Evolutionary conservation across 805 yeast genomes (phyloP), one percentile per base, ranked within the genome.

Genomic region (Vanderwaltozyma polyspora): DNA sequence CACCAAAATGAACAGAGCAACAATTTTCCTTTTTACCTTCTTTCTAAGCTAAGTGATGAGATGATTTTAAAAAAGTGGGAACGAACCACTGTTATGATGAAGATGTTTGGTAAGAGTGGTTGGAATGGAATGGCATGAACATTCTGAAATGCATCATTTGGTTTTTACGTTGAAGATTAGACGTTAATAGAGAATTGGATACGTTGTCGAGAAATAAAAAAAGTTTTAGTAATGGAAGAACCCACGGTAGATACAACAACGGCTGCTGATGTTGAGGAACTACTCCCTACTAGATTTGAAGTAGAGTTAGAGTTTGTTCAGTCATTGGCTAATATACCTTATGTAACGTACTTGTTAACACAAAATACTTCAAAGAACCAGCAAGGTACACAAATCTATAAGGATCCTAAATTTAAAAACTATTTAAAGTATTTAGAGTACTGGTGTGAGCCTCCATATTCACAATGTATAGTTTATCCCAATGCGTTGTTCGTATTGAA

Each of bases 311-410:
- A 82, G 72, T 89, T 89, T 59, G 93, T 89, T 3, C 97, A 89
- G 59, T 79, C 94, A 12, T 66, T 89, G 23, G 84, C 95, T 3
- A 91, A 89, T 56, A 76, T 89, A 29, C 94, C 80, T 55, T 89
- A 87, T 52, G 67, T 89, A 36, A 78, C 84, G 43, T 86, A 75
- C 49, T 65, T 89, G 18, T 41, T 53, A 16, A 95, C 95, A 3
- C 95, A 87, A 57, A 81, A 77, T 28, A 34, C 32, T 10, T 15
- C 29, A 5, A 34, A 29, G 10, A 19, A 19, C 11, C 19, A 33
- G 9, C 23, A 34, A 25, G 25, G 28, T 6, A 25, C 32, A 3
- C 38, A 28, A 24, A 63, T 87, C 10, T 78, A 79, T 46, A 79
- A 81, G 48, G 75, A 70, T 19, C 52, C 53, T 2, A 69, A 70